These are phyloP conservation scores for Fraxinus velutina DNA, from an alignment of 305 asterid genomes.

Conservation along the genomic window DNA sequence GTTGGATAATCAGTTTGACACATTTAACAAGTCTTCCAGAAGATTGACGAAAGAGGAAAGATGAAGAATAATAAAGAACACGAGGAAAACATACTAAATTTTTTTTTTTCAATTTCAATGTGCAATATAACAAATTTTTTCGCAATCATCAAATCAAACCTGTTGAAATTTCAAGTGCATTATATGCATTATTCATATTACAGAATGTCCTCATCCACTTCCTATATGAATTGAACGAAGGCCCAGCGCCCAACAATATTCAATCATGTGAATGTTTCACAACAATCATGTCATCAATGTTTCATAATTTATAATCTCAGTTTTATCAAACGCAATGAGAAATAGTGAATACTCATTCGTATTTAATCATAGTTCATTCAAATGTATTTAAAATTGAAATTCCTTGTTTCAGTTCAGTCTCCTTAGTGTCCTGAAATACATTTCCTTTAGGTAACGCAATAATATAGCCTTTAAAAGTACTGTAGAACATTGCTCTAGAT, in stretches of 20 bases:
- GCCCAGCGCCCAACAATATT: background rate
- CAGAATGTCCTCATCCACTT: background rate
- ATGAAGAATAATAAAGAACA: background rate
- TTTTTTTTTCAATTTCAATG: background rate
- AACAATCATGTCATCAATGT: background rate
- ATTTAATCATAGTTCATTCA: background rate
- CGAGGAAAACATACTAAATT: background rate
- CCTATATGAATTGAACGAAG: background rate
- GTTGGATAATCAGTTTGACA: background rate
- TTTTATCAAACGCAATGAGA: background rate
- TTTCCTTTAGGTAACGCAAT: background rate
- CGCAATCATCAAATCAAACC: background rate
- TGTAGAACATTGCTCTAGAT: background rate
- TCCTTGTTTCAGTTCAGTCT: background rate
- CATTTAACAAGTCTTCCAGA: background rate
- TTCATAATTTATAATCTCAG: background rate
- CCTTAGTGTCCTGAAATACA: background rate
- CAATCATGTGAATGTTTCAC: background rate
- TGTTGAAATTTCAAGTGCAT: background rate
- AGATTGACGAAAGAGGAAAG: background rate
- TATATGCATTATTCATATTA: background rate
- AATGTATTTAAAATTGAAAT: background rate
- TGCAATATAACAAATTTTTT: background rate
- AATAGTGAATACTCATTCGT: background rate
- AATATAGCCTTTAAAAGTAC: background rate